Conservation (phyloP, 2,329 filamentous ascomycete genomes). For the Amylocarpus encephaloides region DNA sequence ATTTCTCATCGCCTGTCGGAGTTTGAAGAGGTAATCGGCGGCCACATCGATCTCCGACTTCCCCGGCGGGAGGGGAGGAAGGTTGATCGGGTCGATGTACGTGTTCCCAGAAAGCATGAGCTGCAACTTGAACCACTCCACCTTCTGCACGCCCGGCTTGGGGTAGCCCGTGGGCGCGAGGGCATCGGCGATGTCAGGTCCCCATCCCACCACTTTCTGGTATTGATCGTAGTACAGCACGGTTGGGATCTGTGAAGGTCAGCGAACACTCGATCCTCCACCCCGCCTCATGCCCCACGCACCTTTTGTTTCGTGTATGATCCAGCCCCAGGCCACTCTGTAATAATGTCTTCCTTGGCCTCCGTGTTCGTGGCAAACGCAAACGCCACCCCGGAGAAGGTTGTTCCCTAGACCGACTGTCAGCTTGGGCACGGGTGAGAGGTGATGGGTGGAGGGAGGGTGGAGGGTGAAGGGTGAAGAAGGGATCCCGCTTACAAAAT, state of each 20-base stretch:
- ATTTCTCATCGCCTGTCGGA: constrained; percentile 93
- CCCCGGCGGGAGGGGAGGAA: constrained; percentile 91
- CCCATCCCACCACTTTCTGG: constrained; percentile 99
- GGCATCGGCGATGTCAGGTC: constrained; percentile 94
- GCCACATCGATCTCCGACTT: constrained; percentile 99
- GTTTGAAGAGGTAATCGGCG: constrained; percentile 98
- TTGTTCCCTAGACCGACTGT: constrained; percentile 67
- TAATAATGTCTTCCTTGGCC: constrained; percentile 97
- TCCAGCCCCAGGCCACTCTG: constrained; percentile 95
- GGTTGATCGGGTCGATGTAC: constrained; percentile 98
- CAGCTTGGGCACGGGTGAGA: constrained; percentile 10
- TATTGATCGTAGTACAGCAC: constrained; percentile 99
- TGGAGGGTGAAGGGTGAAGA: no score
- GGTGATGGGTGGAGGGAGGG: no score
- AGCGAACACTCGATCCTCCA: neutral
- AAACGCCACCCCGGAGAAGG: constrained; percentile 95
- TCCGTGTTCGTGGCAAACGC: constrained; percentile 92
- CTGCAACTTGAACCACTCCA: constrained; percentile 99
- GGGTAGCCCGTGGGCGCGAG: constrained; percentile 95
- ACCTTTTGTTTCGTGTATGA: constrained; percentile 99
- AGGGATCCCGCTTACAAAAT: constrained; percentile 80
- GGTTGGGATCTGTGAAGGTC: constrained; percentile 72
- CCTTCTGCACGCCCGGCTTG: constrained; percentile 95
- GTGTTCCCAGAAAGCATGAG: constrained; percentile 98
- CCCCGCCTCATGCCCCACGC: constrained; percentile 18